Conservation (phyloP, 306 rosid genomes). For the Vigna mungo region DNA sequence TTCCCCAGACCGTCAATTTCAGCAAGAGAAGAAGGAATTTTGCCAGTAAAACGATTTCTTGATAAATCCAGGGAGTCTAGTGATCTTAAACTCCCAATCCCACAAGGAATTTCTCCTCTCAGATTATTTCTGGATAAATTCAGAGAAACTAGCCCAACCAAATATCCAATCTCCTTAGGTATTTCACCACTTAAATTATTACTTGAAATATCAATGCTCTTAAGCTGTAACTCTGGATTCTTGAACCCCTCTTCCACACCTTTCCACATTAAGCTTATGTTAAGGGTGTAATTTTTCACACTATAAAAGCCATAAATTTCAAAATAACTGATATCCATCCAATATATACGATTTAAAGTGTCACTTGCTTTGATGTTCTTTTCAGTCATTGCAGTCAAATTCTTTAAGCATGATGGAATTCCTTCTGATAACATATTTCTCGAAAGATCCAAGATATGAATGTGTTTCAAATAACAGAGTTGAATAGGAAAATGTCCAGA, state of each 20-base stretch:
- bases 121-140: conserved; percentile 28
- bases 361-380: background rate
- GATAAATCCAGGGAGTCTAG: background rate
- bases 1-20: too few relatives aligned
- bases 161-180: conserved; percentile 9
- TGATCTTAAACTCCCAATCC: background rate
- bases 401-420: background rate
- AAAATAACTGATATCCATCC: accelerated
- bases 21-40: too few relatives aligned
- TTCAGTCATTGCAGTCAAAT: background rate
- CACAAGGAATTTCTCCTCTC: background rate
- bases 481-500: background rate
- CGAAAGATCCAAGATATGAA: background rate
- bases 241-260: background rate
- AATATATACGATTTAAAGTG: too few relatives aligned
- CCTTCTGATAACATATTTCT: background rate
- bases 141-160: conserved; percentile 26
- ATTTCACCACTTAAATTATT: conserved; percentile 28
- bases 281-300: too few relatives aligned
- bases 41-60: background rate
- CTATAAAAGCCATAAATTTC: too few relatives aligned
- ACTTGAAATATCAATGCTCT: conserved; percentile 42
- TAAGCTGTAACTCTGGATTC: background rate
- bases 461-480: background rate
- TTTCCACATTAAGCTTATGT: background rate